These are phyloP conservation scores for Aspergillus viridinutans DNA, from an alignment of 2,329 filamentous ascomycete genomes.

Conservation along the genomic window DNA sequence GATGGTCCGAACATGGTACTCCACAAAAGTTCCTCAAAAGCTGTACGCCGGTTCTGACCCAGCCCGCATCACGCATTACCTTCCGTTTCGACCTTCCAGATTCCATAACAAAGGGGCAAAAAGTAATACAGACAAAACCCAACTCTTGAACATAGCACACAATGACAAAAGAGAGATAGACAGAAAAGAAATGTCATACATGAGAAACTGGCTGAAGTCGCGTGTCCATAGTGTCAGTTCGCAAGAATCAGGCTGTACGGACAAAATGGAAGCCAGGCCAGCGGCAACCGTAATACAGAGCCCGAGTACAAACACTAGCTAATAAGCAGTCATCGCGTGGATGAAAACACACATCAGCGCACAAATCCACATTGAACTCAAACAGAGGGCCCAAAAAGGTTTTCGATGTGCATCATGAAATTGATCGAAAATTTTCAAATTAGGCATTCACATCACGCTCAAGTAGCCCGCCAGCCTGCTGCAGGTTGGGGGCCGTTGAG, in stretches of 20 bases:
- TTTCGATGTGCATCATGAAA: neutral
- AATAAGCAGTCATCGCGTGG: neutral
- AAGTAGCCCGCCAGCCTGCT: neutral
- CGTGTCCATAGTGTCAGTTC: neutral
- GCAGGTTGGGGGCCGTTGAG: neutral
- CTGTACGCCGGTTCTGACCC: slow-evolving; percentile 13
- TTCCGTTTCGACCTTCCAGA: slow-evolving; percentile 4
- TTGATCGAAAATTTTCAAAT: neutral
- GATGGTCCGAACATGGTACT: neutral
- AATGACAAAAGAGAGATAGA: slow-evolving; percentile 7
- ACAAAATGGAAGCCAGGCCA: slow-evolving; percentile 1
- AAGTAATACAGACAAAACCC: slow-evolving; percentile 8
- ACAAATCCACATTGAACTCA: neutral
- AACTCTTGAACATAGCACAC: slow-evolving; percentile 17
- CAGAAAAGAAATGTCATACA: slow-evolving; percentile 5
- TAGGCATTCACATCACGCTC: neutral
- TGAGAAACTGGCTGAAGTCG: slow-evolving; percentile 1
- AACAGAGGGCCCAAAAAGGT: neutral
- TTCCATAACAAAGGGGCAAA: slow-evolving; percentile 12
- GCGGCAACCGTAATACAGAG: slow-evolving; percentile 7
- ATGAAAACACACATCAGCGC: neutral
- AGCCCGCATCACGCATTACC: slow-evolving; percentile 9
- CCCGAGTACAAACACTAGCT: slow-evolving; percentile 1
- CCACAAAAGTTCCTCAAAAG: slow-evolving; percentile 10
- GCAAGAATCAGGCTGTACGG: neutral